These are phyloP conservation scores for Quercus berberidifolia DNA, from an alignment of 306 rosid genomes.

Conservation along the genomic window DNA sequence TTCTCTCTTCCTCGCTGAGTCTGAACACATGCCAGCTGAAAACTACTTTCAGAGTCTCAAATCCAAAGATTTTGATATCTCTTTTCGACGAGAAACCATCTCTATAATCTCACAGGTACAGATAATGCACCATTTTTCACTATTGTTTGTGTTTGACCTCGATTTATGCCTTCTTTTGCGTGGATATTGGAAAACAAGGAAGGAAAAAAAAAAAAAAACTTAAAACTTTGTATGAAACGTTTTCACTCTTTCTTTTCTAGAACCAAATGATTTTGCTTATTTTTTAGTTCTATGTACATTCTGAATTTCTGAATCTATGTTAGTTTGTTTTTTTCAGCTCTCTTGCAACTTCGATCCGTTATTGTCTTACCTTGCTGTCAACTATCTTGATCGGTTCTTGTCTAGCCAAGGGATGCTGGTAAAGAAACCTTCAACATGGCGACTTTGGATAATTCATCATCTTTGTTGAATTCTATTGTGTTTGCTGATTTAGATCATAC, in stretches of 20 bases:
- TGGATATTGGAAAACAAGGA: too few species aligned
- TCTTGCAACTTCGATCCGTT: conserved; percentile 57
- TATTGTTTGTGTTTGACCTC: not conserved
- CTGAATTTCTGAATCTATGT: not conserved
- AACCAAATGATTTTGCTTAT: not conserved
- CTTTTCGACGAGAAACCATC: conserved; percentile 53
- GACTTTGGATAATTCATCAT: not conserved
- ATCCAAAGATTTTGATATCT: conserved; percentile 36
- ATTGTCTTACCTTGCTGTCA: conserved; percentile 70
- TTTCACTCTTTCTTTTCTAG: not conserved
- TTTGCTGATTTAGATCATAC: not conserved
- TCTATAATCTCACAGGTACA: conserved; percentile 73
- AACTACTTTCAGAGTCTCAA: conserved; percentile 54
- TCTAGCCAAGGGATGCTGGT: conserved; percentile 66
- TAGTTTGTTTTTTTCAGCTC: conserved; percentile 33
- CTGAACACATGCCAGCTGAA: conserved; percentile 75
- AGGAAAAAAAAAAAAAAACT: not conserved
- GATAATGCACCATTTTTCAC: not conserved
- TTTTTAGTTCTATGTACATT: not conserved
- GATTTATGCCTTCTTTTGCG: not conserved
- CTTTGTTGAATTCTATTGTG: not conserved
- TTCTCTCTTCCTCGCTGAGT: conserved; percentile 64
- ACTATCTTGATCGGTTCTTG: conserved; percentile 84
- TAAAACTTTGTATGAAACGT: not conserved
- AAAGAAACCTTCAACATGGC: conserved; percentile 9